Base-by-base conservation (phyloP, 306 rosid species). In the Glycine soja region DNA sequence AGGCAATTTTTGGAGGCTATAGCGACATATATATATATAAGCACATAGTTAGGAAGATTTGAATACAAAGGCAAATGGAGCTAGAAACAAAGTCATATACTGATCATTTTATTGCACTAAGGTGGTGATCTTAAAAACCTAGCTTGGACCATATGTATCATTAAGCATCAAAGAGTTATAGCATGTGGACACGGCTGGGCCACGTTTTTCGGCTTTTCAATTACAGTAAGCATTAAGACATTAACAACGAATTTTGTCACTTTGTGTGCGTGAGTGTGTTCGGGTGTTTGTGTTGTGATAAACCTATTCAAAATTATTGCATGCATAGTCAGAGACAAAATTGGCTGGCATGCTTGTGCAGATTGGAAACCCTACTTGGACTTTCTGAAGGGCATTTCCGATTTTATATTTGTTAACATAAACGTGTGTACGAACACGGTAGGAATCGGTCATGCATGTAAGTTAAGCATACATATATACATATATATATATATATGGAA, bases 161-260 rank as follows among this genome's bases (percentile, higher is more conserved):
- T 19, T 19, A 19, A 19, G 24, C 24, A 19, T 19, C 24, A 19
- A 19, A 19, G 24, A 19, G 24, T 19, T 19, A 19, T 19, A 19
- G 24, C 24, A 19, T 36, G 87, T 85, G 89, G 89, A 85, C 67
- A 80, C 8, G 14, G 75, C 65, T 87, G 81, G 84, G 86, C 85
- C 88, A 70, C 82, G 87, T 1, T 19, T 19, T 19, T 19, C 24
- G 1, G 24, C 24, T 19, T 19, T 79, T 80, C 77, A 87, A n/a
- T 62, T 19, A 19, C 24, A 0, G 24, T 19, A 19, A 19, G 24
- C 24, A 19, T 19, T 19, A 19, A 19, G 24, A 19, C 24, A 1
- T 19, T 19, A 75, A 48, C 71, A 72, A 66, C 48, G 59, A 84
- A 53, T 59, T 52, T 81, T 71, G 84, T 80, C 70, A 64, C 24